These are phyloP conservation scores for Emergomyces africanus DNA, from an alignment of 2,329 filamentous ascomycete species.

Conservation along the genomic window DNA sequence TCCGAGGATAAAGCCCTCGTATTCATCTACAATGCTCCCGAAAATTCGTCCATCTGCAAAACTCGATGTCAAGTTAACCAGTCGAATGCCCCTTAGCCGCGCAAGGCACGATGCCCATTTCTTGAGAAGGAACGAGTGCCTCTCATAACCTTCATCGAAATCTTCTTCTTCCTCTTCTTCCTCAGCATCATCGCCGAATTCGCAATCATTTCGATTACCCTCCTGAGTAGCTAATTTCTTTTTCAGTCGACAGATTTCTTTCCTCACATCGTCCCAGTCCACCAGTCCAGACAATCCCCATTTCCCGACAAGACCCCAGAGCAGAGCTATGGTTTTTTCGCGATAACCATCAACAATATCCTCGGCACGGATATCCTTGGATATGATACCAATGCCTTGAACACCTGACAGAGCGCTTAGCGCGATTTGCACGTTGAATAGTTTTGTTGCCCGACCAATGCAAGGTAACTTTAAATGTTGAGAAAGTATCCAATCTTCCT, in stretches of 20 bases:
- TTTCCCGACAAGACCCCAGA: conserved; percentile 48
- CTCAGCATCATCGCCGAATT: conserved; percentile 11
- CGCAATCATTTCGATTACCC: conserved; percentile 10
- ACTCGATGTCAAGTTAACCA: conserved; percentile 45
- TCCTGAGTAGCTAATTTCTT: conserved; percentile 13
- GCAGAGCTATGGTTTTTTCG: conserved; percentile 48
- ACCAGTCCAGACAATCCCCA: conserved; percentile 43
- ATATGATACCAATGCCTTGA: conserved; percentile 28
- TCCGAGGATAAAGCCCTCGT: conserved; percentile 32
- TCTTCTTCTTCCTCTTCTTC: conserved; percentile 18
- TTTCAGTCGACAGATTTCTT: conserved; percentile 38
- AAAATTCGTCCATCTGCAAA: conserved; percentile 45
- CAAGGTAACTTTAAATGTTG: conserved; percentile 47
- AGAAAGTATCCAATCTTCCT: conserved; percentile 37
- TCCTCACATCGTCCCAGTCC: conserved; percentile 41
- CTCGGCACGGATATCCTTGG: conserved; percentile 37
- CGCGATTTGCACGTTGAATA: conserved; percentile 48
- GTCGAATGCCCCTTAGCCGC: conserved; percentile 30
- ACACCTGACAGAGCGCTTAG: conserved; percentile 39
- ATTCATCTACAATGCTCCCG: conserved; percentile 44
- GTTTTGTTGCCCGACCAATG: conserved; percentile 41
- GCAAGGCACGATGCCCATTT: conserved; percentile 44
- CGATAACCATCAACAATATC: conserved; percentile 53
- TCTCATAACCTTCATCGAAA: conserved; percentile 14
- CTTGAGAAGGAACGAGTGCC: conserved; percentile 36